phyloP scores from a whole-genome alignment of 352 stramenopile genomes.

The Globisporangium okanoganense region DNA sequence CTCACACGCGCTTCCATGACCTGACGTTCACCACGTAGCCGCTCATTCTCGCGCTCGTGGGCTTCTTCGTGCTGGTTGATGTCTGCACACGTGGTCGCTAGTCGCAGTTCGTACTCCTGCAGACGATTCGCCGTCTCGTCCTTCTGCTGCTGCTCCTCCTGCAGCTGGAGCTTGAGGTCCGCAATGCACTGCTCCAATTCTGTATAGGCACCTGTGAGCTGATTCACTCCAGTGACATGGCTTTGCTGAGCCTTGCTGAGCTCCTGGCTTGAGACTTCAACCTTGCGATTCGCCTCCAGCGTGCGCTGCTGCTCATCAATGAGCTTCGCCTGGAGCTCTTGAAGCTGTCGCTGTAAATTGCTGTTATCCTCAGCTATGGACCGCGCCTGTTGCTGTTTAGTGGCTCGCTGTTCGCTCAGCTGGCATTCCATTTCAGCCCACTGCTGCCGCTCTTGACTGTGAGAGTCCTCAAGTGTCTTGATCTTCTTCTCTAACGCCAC shows the following conservation, averaged over 20 bases:
- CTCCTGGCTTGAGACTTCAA: conserved; percentile 16
- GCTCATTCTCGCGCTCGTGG: conserved; percentile 48
- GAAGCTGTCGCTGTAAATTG: conserved; percentile 19
- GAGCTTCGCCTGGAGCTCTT: conserved; percentile 30
- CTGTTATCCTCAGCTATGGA: conserved; percentile 22
- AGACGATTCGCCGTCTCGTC: conserved; percentile 64
- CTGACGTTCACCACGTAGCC: conserved; percentile 30
- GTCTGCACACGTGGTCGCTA: conserved; percentile 62
- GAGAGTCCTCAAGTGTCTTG: conserved; percentile 12
- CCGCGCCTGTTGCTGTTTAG: conserved; percentile 6
- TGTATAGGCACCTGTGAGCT: conserved; percentile 13
- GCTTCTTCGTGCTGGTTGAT: conserved; percentile 71
- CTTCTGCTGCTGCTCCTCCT: conserved; percentile 44
- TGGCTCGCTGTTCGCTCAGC: conserved; percentile 22
- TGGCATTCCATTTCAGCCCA: conserved; percentile 27
- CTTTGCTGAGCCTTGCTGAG: conserved; percentile 6
- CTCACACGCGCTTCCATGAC: conserved; percentile 35
- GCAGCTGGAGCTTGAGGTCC: conserved; percentile 28
- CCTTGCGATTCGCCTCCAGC: conserved; percentile 11
- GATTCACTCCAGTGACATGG: conserved; percentile 20
- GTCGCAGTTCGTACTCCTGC: conserved; percentile 68
- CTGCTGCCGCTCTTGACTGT: conserved; percentile 25
- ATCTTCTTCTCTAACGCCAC: conserved; percentile 21
- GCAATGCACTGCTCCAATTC: conserved; percentile 29
- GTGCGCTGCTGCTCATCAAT: conserved; percentile 16